Conservation (phyloP, 495 filamentous ascomycete genomes). For the Tuber borchii region DNA sequence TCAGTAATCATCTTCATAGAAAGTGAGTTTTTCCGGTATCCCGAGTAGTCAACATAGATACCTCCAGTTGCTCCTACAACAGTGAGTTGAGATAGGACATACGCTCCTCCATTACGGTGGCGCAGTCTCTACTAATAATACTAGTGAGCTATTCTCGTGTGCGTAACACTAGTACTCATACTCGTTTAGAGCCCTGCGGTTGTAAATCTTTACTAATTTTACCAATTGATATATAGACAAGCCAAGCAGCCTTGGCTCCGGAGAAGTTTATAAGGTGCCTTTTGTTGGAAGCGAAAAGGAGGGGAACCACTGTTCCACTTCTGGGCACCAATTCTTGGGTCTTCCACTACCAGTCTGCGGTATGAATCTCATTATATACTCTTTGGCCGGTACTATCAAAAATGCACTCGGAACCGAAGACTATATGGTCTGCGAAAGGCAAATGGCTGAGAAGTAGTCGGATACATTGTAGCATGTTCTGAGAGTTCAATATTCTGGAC, state of each 20-base stretch:
- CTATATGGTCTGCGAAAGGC: too few relatives aligned
- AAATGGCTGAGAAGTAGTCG: too few relatives aligned
- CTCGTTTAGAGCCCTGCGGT: not conserved
- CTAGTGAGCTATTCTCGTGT: too few relatives aligned
- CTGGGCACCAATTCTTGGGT: not conserved
- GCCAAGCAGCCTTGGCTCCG: conserved; percentile 8
- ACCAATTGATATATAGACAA: not conserved
- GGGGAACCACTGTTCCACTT: not conserved
- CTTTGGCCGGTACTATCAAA: not conserved
- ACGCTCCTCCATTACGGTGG: too few relatives aligned
- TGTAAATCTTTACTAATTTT: conserved; percentile 5
- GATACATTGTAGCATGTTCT: too few relatives aligned
- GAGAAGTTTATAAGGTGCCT: conserved; percentile 9
- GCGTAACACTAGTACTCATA: not conserved
- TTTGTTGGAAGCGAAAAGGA: not conserved
- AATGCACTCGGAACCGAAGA: not conserved
- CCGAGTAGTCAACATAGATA: too few relatives aligned
- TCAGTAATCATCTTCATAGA: too few relatives aligned
- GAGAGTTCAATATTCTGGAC: too few relatives aligned
- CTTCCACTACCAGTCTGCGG: conserved; percentile 2
- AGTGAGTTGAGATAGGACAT: too few relatives aligned
- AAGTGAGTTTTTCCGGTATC: not conserved
- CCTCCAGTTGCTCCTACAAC: too few relatives aligned
- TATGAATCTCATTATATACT: conserved; percentile 12
- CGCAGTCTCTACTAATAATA: too few relatives aligned